These are phyloP conservation scores for Craterostigma plantagineum DNA, from an alignment of 257 asterid species.

Conservation along the genomic window DNA sequence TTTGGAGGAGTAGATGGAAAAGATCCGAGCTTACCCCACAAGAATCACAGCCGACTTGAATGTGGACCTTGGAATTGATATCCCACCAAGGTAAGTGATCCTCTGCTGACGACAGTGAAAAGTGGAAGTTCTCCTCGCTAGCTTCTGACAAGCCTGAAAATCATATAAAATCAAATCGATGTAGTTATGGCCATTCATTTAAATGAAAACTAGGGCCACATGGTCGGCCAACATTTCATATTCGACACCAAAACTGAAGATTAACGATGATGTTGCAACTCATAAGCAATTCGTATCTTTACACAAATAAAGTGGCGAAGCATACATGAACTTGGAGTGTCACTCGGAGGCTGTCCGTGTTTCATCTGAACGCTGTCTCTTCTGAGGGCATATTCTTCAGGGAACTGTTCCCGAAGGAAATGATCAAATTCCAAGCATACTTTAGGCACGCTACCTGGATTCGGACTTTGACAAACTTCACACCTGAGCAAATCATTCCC, in stretches of 20 bases:
- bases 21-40: slow-evolving; percentile 37
- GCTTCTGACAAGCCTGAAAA: slow-evolving; percentile 15
- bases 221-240: too few species aligned
- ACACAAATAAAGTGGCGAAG: background rate
- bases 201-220: background rate
- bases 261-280: too few species aligned
- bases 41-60: slow-evolving; percentile 36
- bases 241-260: too few species aligned
- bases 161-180: slow-evolving; percentile 8
- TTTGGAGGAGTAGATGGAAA: too few species aligned
- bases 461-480: slow-evolving; percentile 23
- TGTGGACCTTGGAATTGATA: slow-evolving; percentile 18
- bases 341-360: slow-evolving; percentile 11
- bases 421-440: slow-evolving; percentile 35
- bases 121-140: slow-evolving; percentile 7
- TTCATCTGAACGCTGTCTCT: slow-evolving; percentile 13
- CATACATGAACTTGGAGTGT: slow-evolving; percentile 11
- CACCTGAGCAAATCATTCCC: slow-evolving; percentile 17
- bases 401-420: slow-evolving; percentile 32
- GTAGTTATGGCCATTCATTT: slow-evolving; percentile 2
- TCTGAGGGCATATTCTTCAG: slow-evolving; percentile 20
- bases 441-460: slow-evolving; percentile 29
- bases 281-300: too few species aligned
- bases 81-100: slow-evolving; percentile 18
- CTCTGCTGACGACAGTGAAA: slow-evolving; percentile 16